phyloP scores from a whole-genome alignment of 2,329 filamentous ascomycete species.

The Parafenestella ontariensis region DNA sequence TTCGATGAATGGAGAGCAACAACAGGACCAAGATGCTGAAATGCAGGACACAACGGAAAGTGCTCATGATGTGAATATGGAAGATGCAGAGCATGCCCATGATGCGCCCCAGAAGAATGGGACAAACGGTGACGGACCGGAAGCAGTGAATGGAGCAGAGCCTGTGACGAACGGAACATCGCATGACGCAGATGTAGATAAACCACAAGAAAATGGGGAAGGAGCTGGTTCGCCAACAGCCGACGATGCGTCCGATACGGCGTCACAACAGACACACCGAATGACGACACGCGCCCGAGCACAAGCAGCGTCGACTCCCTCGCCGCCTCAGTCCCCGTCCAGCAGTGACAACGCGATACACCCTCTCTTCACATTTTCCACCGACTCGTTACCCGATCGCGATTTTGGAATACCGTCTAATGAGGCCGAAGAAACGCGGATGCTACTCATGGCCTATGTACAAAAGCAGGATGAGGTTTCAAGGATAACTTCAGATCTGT shows the following conservation, averaged over 20 bases:
- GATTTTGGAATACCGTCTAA: constrained; percentile 73
- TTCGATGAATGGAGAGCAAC: constrained; percentile 15
- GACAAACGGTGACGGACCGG: constrained; percentile 15
- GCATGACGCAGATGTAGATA: constrained; percentile 17
- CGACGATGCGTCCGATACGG: constrained; percentile 53
- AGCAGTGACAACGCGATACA: constrained; percentile 67
- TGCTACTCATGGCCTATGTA: constrained; percentile 76
- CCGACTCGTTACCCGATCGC: constrained; percentile 68
- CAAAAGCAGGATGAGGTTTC: constrained; percentile 88
- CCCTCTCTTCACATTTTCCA: constrained; percentile 74
- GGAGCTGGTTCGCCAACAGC: constrained; percentile 24
- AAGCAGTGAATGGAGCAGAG: constrained; percentile 25
- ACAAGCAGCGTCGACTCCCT: constrained; percentile 51
- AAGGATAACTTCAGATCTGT: constrained; percentile 71
- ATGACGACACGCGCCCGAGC: constrained; percentile 64
- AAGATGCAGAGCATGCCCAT: constrained; percentile 29
- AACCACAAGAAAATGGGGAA: constrained; percentile 33
- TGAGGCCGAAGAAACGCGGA: constrained; percentile 80
- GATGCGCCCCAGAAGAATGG: constrained; percentile 15
- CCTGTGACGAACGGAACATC: constrained; percentile 32
- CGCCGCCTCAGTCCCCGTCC: constrained; percentile 55
- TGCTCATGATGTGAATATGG: constrained; percentile 38
- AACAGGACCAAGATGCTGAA: constrained; percentile 14
- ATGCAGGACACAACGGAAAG: constrained; percentile 19
- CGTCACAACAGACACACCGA: constrained; percentile 54